A percentile compares a stretch with the other conserved stretches of the same genome.
These are phyloP conservation scores for Lyophyllum semitale DNA, from an alignment of 768 basidiomycete genomes.

Conservation along the genomic window DNA sequence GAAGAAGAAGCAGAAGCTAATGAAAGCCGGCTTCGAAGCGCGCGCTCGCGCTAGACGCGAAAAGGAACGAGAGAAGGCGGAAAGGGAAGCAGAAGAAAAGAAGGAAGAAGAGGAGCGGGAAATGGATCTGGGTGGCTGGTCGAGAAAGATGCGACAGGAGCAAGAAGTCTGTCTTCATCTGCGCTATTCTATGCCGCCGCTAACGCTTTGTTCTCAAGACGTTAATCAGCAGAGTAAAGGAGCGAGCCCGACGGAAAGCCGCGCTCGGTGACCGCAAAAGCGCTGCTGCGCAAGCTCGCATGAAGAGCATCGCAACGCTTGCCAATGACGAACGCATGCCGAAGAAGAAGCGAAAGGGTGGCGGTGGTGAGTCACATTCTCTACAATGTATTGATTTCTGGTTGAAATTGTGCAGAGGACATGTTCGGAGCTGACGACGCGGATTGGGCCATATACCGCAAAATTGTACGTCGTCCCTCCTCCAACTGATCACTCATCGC, in stretches of 20 bases:
- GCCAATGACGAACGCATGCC: constrained; percentile 84
- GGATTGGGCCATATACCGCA: constrained; percentile 97
- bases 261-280: constrained; percentile 91
- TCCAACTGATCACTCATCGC: neutral
- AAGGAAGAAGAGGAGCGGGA: constrained; percentile 78
- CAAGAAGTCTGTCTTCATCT: constrained; percentile 62
- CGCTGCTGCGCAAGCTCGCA: constrained; percentile 90
- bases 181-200: neutral
- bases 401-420: constrained; percentile 62
- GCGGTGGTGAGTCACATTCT: constrained; percentile 56
- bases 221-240: constrained; percentile 84
- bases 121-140: constrained; percentile 74
- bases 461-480: constrained; percentile 64
- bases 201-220: constrained; percentile 41
- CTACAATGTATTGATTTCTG: neutral
- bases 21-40: constrained; percentile 94
- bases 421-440: constrained; percentile 93
- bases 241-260: constrained; percentile 73
- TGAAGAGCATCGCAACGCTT: constrained; percentile 93
- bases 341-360: constrained; percentile 84
- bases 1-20: constrained; percentile 88
- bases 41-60: constrained; percentile 82
- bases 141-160: constrained; percentile 66
- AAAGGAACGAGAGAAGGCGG: constrained; percentile 83
- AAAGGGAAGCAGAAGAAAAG: constrained; percentile 69